Base-by-base conservation (phyloP, 352 stramenopile genomes). In the Hyaloperonospora arabidopsidis region DNA sequence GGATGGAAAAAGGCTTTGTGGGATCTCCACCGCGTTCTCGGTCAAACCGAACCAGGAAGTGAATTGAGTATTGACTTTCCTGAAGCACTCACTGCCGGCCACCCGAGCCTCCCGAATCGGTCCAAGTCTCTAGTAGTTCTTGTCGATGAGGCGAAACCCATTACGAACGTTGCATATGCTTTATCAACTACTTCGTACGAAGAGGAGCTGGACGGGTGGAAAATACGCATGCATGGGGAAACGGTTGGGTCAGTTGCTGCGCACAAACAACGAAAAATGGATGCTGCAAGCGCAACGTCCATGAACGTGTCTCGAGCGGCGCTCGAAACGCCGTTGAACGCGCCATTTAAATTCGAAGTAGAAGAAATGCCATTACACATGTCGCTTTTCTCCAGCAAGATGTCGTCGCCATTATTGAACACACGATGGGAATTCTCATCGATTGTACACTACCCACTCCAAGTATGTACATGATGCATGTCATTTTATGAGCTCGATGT, bases 131-230 rank as follows among this genome's bases (percentile, higher is more conserved):
- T 83, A 44, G 78, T 97, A 5, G 83, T 98, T 19, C 75, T 95
- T 23, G 95, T 98, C 13, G 85, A 97, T 65, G 93, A 98, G 51
- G 76, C 93, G 17, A 78, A 95, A 56, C 89, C 90, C 1, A 96
- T 96, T 43, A 98, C 94, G 19, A 95, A 87, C 10, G 95, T 98
- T 58, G 93, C 96, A 17, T 97, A 98, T 60, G 95, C 94, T 17
- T 76, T 99, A 41, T 85, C 87, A 5, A 98, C 93, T 7, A 75
- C 85, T 51, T 84, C 97, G 43, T 93, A 96, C 34, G 77, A 89
- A 50, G 71, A 89, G 22, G 72, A 89, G 23, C 36, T 91, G 18
- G 65, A 74, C 19, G 70, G 66, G 15, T 87, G 79, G 78, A 89
- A 85, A 25, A 40, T 86, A 13, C 50, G 56, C 11, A 59, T 91